Conservation (phyloP, 805 yeast genomes). For the Ogataea chonburiensis region DNA sequence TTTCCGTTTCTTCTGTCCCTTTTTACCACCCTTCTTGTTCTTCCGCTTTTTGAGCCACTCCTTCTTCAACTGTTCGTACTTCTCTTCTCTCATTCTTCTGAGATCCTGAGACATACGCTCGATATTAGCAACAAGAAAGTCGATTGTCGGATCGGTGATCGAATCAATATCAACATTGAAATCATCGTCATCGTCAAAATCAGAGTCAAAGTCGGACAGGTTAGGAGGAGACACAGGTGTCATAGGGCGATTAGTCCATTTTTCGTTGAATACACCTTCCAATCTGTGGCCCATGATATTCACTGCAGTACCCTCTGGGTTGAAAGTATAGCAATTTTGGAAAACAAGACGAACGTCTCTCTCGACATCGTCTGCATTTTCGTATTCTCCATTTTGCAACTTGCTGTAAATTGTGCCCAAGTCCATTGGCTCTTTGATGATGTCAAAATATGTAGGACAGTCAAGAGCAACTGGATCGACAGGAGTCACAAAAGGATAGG, state of each 20-base stretch:
- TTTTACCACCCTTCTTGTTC: conserved; percentile 40
- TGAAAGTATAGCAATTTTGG: conserved; percentile 84
- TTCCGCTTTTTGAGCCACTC: conserved; percentile 56
- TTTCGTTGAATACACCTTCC: conserved; percentile 80
- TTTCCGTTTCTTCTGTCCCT: conserved; percentile 26
- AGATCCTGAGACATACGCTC: conserved; percentile 83
- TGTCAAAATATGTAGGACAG: conserved; percentile 84
- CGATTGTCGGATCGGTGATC: conserved; percentile 85
- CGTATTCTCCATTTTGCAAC: conserved; percentile 82
- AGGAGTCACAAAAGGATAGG: conserved; percentile 89
- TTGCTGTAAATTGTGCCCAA: conserved; percentile 80
- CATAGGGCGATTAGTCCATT: conserved; percentile 84
- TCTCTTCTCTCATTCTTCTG: conserved; percentile 76
- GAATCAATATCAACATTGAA: conserved; percentile 59
- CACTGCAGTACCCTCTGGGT: conserved; percentile 97
- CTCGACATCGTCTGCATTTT: conserved; percentile 84
- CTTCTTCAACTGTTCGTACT: conserved; percentile 62
- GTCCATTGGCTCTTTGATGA: conserved; percentile 94
- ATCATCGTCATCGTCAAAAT: conserved; percentile 44
- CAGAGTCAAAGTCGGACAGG: conserved; percentile 42
- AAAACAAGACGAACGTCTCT: conserved; percentile 80
- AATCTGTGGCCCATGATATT: conserved; percentile 92
- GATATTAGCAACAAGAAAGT: conserved; percentile 82
- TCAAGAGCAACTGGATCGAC: conserved; percentile 94
- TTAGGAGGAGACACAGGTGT: conserved; percentile 59